phyloP scores from a whole-genome alignment of 352 stramenopile species.

The Phytophthora vignae region DNA sequence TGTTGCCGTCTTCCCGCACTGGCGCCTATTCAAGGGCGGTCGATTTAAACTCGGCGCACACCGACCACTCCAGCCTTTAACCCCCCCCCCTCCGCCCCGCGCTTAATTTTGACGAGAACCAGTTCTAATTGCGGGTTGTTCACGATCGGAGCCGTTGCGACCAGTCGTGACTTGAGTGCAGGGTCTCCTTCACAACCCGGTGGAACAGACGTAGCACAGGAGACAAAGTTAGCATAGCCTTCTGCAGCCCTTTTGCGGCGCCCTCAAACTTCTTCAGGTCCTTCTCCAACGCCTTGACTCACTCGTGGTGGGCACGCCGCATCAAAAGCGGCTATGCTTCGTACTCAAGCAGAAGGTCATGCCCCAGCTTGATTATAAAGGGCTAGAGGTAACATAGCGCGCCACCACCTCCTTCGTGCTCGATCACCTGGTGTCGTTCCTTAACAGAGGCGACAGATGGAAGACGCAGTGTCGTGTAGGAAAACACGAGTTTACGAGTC shows the following conservation, averaged over 20 bases:
- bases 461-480: no score
- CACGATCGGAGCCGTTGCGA: neutral
- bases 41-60: slow-evolving; percentile 4
- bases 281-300: neutral
- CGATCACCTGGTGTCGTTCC: slow-evolving; percentile 1
- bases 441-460: neutral
- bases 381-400: neutral
- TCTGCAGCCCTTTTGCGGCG: neutral
- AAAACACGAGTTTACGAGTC: no score
- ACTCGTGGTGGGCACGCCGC: neutral
- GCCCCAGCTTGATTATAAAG: neutral
- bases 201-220: neutral
- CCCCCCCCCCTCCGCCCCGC: neutral
- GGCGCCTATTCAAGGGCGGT: neutral
- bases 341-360: neutral
- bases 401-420: neutral
- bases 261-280: neutral
- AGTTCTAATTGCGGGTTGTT: neutral
- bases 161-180: neutral
- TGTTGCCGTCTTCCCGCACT: neutral
- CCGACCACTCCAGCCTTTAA: neutral
- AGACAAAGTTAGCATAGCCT: neutral
- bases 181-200: slow-evolving; percentile 7
- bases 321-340: neutral
- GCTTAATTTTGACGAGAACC: slow-evolving; percentile 1